These are phyloP conservation scores for Cytospora piceicola DNA, from an alignment of 2,329 filamentous ascomycete genomes.

Conservation along the genomic window DNA sequence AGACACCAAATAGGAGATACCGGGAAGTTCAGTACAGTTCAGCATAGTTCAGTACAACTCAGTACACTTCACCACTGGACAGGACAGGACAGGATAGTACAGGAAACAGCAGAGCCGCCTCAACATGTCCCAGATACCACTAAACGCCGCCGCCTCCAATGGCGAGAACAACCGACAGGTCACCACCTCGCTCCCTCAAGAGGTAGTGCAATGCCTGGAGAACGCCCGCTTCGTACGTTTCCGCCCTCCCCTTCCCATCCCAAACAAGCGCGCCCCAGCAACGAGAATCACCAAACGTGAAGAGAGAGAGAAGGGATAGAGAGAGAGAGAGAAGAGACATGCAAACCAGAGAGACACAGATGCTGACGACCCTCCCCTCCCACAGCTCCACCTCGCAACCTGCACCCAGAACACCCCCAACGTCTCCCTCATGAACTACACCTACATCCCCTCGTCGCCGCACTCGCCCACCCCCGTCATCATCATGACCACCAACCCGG, in stretches of 20 bases:
- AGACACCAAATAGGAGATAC: neutral
- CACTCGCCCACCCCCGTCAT: constrained; percentile 74
- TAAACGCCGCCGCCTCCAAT: constrained; percentile 76
- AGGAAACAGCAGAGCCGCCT: constrained; percentile 14
- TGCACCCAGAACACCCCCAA: constrained; percentile 83
- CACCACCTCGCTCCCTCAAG: constrained; percentile 72
- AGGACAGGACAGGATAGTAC: too few relatives aligned
- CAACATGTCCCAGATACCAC: constrained; percentile 66
- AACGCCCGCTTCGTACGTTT: constrained; percentile 87
- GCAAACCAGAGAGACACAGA: constrained; percentile 19
- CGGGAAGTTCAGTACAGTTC: neutral
- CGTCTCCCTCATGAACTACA: constrained; percentile 98
- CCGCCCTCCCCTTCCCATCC: constrained; percentile 27
- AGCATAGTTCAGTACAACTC: too few relatives aligned
- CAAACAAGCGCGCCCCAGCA: too few relatives aligned
- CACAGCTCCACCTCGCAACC: constrained; percentile 90
- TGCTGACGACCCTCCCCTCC: neutral
- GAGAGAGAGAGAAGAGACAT: constrained; percentile 21
- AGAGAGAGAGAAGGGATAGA: too few relatives aligned
- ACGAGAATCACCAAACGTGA: neutral
- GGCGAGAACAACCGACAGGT: constrained; percentile 72
- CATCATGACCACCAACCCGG: constrained; percentile 87
- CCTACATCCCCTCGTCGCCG: constrained; percentile 82
- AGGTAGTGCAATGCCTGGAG: constrained; percentile 88
- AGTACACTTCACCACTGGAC: too few relatives aligned